Conservation (phyloP, 345 rosid genomes). For the Dimocarpus longan region DNA sequence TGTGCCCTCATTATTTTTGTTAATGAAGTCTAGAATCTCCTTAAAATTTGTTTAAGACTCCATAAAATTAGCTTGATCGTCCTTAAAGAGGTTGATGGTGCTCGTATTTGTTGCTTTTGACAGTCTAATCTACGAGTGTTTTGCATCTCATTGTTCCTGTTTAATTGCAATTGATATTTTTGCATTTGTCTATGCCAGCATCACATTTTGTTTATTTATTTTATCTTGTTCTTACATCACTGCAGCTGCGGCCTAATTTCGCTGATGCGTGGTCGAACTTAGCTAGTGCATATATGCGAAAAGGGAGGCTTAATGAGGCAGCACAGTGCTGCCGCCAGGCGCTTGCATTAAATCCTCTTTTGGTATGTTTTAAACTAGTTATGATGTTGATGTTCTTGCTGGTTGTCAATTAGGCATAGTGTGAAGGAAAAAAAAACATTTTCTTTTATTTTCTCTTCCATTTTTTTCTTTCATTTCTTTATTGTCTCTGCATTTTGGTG, state of each 20-base stretch:
- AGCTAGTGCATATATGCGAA: slow-evolving; percentile 97
- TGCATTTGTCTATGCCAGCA: not conserved
- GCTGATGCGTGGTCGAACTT: slow-evolving; percentile 99
- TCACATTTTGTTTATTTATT: not conserved
- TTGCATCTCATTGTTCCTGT: not conserved
- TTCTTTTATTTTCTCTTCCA: not conserved
- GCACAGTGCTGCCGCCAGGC: slow-evolving; percentile 97
- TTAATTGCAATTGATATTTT: not conserved
- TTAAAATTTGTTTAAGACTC: not conserved
- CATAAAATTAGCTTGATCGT: not conserved
- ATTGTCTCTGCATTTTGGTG: not conserved
- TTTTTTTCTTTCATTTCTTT: slow-evolving; percentile 5
- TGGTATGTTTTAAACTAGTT: slow-evolving; percentile 49
- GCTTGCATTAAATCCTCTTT: slow-evolving; percentile 76
- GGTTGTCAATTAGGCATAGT: not conserved
- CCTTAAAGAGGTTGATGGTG: not conserved
- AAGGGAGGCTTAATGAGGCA: slow-evolving; percentile 95
- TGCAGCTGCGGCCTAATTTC: slow-evolving; percentile 92
- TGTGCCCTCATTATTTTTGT: not conserved
- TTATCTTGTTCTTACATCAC: slow-evolving; percentile 8
- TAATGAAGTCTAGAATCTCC: not conserved
- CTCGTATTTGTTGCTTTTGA: not conserved
- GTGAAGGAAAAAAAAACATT: not conserved
- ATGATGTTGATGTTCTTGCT: slow-evolving; percentile 2
- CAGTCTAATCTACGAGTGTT: not conserved